A percentile compares a stretch with the other conserved stretches of the same genome.
Evolutionary conservation across 768 basidiomycete species (phyloP).

Genomic region (Boletus insuetus): DNA sequence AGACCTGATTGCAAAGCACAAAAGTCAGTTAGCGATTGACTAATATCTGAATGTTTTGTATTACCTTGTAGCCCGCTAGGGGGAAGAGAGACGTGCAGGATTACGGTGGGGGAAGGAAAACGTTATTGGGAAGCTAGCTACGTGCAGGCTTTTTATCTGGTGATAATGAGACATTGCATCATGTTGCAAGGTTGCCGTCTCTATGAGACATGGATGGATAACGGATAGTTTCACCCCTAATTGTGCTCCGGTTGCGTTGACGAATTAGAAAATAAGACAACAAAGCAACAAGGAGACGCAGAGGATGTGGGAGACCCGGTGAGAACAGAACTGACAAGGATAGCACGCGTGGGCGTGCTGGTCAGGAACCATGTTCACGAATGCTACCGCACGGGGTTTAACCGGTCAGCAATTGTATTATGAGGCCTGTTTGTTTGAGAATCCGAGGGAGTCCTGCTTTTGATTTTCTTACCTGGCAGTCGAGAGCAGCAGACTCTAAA

Average conservation of each 20-base stretch:
- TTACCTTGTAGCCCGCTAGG: constrained; percentile 16
- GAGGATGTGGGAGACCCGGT: no score
- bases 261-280: not conserved
- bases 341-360: no score
- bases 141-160: constrained; percentile 11
- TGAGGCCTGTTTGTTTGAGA: no score
- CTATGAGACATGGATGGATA: constrained; percentile 1
- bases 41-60: not conserved
- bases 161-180: not conserved
- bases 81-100: not conserved
- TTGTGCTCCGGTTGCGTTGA: not conserved
- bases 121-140: not conserved
- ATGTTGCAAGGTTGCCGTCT: constrained; percentile 11
- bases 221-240: not conserved
- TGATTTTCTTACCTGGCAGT: no score
- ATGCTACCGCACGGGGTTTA: no score
- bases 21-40: not conserved
- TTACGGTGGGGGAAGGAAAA: not conserved
- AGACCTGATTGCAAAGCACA: constrained; percentile 11
- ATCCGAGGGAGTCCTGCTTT: no score
- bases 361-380: no score
- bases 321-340: no score
- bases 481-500: no score
- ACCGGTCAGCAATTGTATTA: no score
- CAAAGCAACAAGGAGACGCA: not conserved